Conservation (phyloP, 805 yeast species). For the Candida manassasensis region DNA sequence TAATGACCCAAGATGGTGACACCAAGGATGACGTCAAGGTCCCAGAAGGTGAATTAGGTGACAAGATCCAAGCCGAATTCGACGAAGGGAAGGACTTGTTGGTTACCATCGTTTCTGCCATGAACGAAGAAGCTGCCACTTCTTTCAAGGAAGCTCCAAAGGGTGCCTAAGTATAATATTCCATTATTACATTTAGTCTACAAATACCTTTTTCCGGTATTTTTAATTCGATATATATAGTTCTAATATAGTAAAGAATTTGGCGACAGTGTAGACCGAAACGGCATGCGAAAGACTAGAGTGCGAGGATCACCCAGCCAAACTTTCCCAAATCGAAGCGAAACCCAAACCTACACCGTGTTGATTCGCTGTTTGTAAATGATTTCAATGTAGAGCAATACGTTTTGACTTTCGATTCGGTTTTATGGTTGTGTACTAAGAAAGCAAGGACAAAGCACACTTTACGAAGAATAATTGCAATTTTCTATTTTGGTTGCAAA, state of each 20-base stretch:
- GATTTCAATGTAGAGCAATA: too few relatives aligned
- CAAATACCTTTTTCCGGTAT: neutral
- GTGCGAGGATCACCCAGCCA: too few relatives aligned
- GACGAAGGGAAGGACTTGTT: conserved; percentile 97
- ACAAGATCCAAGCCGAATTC: conserved; percentile 83
- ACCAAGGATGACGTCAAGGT: conserved; percentile 98
- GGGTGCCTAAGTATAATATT: conserved; percentile 10
- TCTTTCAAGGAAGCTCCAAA: conserved; percentile 99
- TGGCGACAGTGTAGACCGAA: neutral
- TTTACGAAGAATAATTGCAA: too few relatives aligned
- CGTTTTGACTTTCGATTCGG: too few relatives aligned
- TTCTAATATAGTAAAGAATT: conserved; percentile 1
- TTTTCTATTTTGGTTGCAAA: too few relatives aligned
- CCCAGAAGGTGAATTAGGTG: conserved; percentile 98
- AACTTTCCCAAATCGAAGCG: too few relatives aligned
- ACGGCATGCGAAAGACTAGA: neutral
- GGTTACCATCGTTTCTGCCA: conserved; percentile 95
- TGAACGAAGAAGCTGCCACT: conserved; percentile 99
- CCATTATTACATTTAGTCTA: neutral
- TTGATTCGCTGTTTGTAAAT: too few relatives aligned
- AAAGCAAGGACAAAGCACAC: too few relatives aligned
- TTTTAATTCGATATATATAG: conserved; percentile 2
- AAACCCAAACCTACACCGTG: too few relatives aligned
- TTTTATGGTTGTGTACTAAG: too few relatives aligned
- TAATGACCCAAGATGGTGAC: conserved; percentile 96